phyloP scores from a whole-genome alignment of 768 basidiomycete genomes.

The Guyanaporus albipodus region DNA sequence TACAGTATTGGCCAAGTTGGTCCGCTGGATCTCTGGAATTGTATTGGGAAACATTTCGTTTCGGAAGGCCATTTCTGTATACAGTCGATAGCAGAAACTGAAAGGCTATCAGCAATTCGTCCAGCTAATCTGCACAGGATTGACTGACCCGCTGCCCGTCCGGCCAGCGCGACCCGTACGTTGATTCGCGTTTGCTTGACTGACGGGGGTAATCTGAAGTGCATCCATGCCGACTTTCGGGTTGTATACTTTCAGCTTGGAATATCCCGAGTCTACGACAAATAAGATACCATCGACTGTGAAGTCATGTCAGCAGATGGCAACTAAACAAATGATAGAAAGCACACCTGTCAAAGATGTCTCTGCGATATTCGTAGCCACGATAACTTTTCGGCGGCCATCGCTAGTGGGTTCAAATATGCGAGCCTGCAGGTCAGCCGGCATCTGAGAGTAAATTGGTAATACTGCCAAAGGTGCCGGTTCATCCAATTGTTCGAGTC shows the following conservation, averaged over 20 bases:
- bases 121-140: not conserved
- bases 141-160: conserved; percentile 85
- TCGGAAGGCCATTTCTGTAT: conserved; percentile 94
- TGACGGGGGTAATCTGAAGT: conserved; percentile 97
- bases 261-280: conserved; percentile 95
- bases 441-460: conserved; percentile 99
- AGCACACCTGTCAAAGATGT: conserved; percentile 84
- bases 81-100: conserved; percentile 93
- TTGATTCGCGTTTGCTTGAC: conserved; percentile 97
- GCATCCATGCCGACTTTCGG: conserved; percentile 99
- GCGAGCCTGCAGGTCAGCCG: conserved; percentile 96
- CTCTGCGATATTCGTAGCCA: conserved; percentile 98
- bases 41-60: conserved; percentile 96
- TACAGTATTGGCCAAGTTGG: conserved; percentile 96
- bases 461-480: conserved; percentile 84
- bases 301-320: conserved; percentile 3
- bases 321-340: not conserved
- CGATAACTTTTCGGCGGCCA: conserved; percentile 93
- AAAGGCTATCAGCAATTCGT: conserved; percentile 1
- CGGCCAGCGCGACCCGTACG: conserved; percentile 94
- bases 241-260: conserved; percentile 98
- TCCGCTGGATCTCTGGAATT: conserved; percentile 98
- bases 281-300: conserved; percentile 97
- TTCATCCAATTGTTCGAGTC: conserved; percentile 88
- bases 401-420: conserved; percentile 95